phyloP scores from a whole-genome alignment of 345 rosid genomes.

The Ceriops zippeliana region DNA sequence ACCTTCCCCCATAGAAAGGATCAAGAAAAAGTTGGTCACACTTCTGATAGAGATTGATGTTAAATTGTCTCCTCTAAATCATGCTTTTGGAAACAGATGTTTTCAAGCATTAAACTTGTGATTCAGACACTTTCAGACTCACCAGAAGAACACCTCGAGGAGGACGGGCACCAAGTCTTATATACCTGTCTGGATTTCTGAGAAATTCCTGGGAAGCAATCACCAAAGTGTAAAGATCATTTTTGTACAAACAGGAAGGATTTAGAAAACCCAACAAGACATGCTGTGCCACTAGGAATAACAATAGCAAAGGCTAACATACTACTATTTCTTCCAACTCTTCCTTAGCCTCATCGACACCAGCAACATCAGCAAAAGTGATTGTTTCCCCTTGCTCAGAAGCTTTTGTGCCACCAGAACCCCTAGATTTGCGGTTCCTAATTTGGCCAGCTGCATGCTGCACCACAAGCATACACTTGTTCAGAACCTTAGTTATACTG shows the following conservation, averaged over 20 bases:
- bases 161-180: constrained; percentile 92
- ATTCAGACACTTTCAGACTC: constrained; percentile 20
- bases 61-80: not conserved
- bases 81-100: constrained; percentile 1
- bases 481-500: constrained; percentile 18
- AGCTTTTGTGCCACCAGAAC: constrained; percentile 57
- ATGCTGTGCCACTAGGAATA: constrained; percentile 3
- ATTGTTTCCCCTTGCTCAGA: constrained; percentile 69
- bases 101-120: not conserved
- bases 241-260: constrained; percentile 15
- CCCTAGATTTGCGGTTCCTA: constrained; percentile 65
- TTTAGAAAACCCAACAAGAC: not conserved
- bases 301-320: constrained; percentile 23
- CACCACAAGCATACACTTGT: constrained; percentile 12
- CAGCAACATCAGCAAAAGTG: constrained; percentile 95
- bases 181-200: constrained; percentile 80
- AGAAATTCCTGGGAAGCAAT: constrained; percentile 73
- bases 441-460: constrained; percentile 81
- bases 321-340: constrained; percentile 99
- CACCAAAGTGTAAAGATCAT: constrained; percentile 22
- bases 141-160: constrained; percentile 97
- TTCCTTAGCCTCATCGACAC: constrained; percentile 97
- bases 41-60: not conserved
- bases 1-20: not conserved
- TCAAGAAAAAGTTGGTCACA: not conserved